Conservation (phyloP, 768 basidiomycete species). For the Chiua virens region DNA sequence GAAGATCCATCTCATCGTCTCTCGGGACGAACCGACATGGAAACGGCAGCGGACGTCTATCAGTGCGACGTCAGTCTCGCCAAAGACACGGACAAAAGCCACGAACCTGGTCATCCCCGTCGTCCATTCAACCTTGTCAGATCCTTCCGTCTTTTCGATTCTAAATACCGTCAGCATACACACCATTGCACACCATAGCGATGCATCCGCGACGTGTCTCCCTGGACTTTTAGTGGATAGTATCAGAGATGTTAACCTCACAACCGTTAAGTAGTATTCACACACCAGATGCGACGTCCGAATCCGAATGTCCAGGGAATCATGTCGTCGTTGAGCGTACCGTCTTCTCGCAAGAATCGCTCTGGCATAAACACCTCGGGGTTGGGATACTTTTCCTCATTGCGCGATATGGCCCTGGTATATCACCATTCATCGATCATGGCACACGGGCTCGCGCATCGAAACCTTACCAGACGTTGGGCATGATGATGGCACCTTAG, state of each 20-base stretch:
- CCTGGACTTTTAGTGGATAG: slow-evolving; percentile 11
- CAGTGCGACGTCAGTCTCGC: background rate
- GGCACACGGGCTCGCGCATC: too few species aligned
- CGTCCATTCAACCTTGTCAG: slow-evolving; percentile 16
- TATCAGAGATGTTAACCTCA: background rate
- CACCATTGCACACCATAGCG: slow-evolving; percentile 21
- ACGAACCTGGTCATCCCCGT: slow-evolving; percentile 13
- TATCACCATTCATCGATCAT: too few species aligned
- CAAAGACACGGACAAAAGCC: background rate
- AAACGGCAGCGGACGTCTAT: slow-evolving; percentile 16
- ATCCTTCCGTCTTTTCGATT: slow-evolving; percentile 16
- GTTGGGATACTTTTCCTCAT: slow-evolving; percentile 36
- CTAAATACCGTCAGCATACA: slow-evolving; percentile 17
- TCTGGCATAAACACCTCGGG: slow-evolving; percentile 39
- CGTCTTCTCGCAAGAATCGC: slow-evolving; percentile 30
- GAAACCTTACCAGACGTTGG: slow-evolving; percentile 14
- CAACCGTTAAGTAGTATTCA: background rate
- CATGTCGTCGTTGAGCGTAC: slow-evolving; percentile 14
- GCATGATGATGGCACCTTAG: slow-evolving; percentile 7
- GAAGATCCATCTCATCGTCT: slow-evolving; percentile 12
- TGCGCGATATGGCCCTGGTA: slow-evolving; percentile 40
- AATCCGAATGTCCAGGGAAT: slow-evolving; percentile 18
- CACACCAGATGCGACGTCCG: slow-evolving; percentile 21
- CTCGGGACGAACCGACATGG: slow-evolving; percentile 16
- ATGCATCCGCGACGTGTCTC: slow-evolving; percentile 22